A percentile compares a stretch with the other conserved stretches of the same genome.
These are phyloP conservation scores for Cucurbita argyrosperma DNA, from an alignment of 306 rosid species.

Conservation along the genomic window DNA sequence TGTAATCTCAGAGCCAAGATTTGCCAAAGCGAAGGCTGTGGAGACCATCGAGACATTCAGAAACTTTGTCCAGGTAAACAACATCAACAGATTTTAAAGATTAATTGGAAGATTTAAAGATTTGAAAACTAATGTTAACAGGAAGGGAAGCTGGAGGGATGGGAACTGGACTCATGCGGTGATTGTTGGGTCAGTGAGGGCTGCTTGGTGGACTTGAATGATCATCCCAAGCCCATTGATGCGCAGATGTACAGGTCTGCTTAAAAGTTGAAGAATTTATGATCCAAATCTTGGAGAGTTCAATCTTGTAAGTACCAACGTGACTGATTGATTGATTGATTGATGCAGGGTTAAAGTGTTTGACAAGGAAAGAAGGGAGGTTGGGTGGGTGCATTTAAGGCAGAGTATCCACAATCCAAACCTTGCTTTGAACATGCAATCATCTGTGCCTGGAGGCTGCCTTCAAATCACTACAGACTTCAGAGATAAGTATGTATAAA, in stretches of 20 bases:
- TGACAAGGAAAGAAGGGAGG: conserved; percentile 36
- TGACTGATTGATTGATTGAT: neutral
- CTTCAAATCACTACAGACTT: conserved; percentile 44
- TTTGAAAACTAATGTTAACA: neutral
- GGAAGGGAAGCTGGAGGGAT: conserved; percentile 74
- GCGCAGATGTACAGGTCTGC: conserved; percentile 75
- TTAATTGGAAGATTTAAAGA: neutral
- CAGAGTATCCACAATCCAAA: conserved; percentile 91
- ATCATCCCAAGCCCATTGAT: conserved; percentile 50
- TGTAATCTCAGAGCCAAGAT: conserved; percentile 46
- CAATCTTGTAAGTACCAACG: neutral
- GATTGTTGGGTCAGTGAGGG: conserved; percentile 96
- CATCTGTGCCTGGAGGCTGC: conserved; percentile 53
- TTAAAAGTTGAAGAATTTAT: no score
- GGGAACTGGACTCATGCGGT: conserved; percentile 84
- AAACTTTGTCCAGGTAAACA: conserved; percentile 46
- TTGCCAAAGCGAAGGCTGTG: conserved; percentile 55
- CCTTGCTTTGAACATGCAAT: conserved; percentile 71
- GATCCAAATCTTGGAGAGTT: neutral
- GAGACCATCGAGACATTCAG: conserved; percentile 57
- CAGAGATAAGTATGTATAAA: conserved; percentile 43
- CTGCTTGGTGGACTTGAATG: conserved; percentile 60
- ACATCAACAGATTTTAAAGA: no score
- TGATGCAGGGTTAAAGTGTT: conserved; percentile 47
- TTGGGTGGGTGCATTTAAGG: conserved; percentile 74